Evolutionary conservation across 2,329 filamentous ascomycete species (phyloP).

Genomic region (Escovopsis sp.): DNA sequence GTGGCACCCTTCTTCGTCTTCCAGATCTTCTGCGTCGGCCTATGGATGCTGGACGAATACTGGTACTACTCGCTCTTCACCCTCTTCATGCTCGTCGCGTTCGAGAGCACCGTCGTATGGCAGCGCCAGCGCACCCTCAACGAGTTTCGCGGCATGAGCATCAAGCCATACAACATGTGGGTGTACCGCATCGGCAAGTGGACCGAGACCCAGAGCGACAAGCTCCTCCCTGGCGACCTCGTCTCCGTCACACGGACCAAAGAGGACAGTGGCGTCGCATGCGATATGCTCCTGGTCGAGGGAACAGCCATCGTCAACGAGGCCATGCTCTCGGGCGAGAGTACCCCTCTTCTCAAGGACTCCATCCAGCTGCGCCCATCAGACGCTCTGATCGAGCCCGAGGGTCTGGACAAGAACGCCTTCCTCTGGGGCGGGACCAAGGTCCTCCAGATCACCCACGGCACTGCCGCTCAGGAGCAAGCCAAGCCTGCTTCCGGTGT

Average conservation of each 20-base stretch:
- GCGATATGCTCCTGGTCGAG: slow-evolving; percentile 90
- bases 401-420: slow-evolving; percentile 89
- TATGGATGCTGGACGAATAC: slow-evolving; percentile 98
- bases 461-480: slow-evolving; percentile 58
- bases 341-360: slow-evolving; percentile 90
- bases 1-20: slow-evolving; percentile 99
- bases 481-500: slow-evolving; percentile 62
- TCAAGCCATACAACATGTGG: slow-evolving; percentile 93
- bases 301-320: slow-evolving; percentile 97
- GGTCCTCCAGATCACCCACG: slow-evolving; percentile 87
- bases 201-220: slow-evolving; percentile 78
- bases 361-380: slow-evolving; percentile 79
- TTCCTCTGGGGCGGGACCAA: slow-evolving; percentile 97
- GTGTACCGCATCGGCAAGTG: slow-evolving; percentile 80
- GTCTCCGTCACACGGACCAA: slow-evolving; percentile 88
- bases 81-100: slow-evolving; percentile 92
- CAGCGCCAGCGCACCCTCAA: slow-evolving; percentile 89
- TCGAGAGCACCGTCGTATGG: slow-evolving; percentile 98
- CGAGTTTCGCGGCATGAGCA: slow-evolving; percentile 98
- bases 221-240: slow-evolving; percentile 81
- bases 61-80: slow-evolving; percentile 99
- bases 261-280: slow-evolving; percentile 92
- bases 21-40: slow-evolving; percentile 92
- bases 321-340: slow-evolving; percentile 97
- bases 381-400: slow-evolving; percentile 67